A percentile compares a stretch with the other conserved stretches of the same genome.
Evolutionary conservation across 306 rosid genomes (phyloP).

Genomic region (Clitoria ternatea): DNA sequence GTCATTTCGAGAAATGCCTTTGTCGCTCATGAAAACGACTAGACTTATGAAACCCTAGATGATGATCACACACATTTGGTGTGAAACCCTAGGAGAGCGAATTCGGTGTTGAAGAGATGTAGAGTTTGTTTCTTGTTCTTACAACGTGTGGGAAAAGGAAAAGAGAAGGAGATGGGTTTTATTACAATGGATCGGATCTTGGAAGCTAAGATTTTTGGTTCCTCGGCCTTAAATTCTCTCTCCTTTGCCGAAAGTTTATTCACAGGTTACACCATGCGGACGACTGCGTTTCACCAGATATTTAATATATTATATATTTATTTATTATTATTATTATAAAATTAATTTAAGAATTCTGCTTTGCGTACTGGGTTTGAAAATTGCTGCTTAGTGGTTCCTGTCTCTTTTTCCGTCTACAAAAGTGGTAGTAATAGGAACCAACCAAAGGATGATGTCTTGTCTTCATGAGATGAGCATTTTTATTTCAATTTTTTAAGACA

Average conservation of each 20-base stretch:
- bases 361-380: background rate
- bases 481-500: background rate
- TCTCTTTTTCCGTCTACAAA: background rate
- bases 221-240: background rate
- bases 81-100: background rate
- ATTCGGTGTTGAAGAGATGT: background rate
- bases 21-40: background rate
- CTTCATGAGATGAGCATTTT: background rate
- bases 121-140: background rate
- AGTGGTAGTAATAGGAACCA: background rate
- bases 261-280: background rate
- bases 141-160: background rate
- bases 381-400: background rate
- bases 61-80: slow-evolving; percentile 56
- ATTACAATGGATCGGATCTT: slow-evolving; percentile 59
- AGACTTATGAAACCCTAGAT: slow-evolving; percentile 48
- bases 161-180: background rate
- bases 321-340: background rate
- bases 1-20: slow-evolving; percentile 5
- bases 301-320: background rate
- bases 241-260: background rate
- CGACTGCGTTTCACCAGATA: slow-evolving; percentile 15
- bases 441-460: slow-evolving; percentile 4
- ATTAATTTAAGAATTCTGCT: background rate
- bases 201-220: slow-evolving; percentile 24